These are phyloP conservation scores for Alternaria arborescens DNA, from an alignment of 2,329 filamentous ascomycete genomes.

Conservation along the genomic window DNA sequence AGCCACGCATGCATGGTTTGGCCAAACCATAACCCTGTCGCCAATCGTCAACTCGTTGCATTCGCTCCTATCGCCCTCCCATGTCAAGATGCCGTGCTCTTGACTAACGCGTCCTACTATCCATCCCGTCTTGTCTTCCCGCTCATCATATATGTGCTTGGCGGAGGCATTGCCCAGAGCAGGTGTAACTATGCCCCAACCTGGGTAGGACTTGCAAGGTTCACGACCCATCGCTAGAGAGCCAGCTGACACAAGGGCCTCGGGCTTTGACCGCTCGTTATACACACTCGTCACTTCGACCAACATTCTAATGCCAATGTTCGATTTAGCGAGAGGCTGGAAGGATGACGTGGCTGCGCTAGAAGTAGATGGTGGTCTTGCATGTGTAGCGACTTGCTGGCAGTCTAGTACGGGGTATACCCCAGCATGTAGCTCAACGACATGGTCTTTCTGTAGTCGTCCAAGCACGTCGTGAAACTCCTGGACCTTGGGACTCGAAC, in stretches of 20 bases:
- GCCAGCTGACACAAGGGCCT: constrained; percentile 75
- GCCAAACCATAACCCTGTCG: constrained; percentile 75
- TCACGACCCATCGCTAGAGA: constrained; percentile 76
- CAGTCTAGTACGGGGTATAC: constrained; percentile 80
- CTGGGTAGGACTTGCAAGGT: constrained; percentile 73
- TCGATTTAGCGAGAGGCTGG: constrained; percentile 58
- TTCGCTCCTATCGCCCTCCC: constrained; percentile 56
- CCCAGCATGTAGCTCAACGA: constrained; percentile 76
- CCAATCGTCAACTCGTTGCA: constrained; percentile 64
- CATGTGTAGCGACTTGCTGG: constrained; percentile 79
- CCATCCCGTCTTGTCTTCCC: constrained; percentile 60
- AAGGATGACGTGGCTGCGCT: constrained; percentile 23
- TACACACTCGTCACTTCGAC: constrained; percentile 77
- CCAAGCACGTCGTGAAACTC: constrained; percentile 55
- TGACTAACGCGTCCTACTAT: constrained; percentile 76
- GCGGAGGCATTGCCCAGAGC: constrained; percentile 57
- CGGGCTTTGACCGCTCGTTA: constrained; percentile 55
- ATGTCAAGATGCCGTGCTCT: constrained; percentile 78
- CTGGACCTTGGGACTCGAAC: constrained; percentile 47
- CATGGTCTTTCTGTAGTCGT: constrained; percentile 41
- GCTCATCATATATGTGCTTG: constrained; percentile 37
- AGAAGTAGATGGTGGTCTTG: constrained; percentile 53
- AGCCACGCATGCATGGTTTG: constrained; percentile 83
- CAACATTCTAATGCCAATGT: constrained; percentile 74
- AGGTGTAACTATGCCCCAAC: constrained; percentile 73